phyloP scores from a whole-genome alignment of 2,329 filamentous ascomycete species.

The Chrysoporthe puriensis region DNA sequence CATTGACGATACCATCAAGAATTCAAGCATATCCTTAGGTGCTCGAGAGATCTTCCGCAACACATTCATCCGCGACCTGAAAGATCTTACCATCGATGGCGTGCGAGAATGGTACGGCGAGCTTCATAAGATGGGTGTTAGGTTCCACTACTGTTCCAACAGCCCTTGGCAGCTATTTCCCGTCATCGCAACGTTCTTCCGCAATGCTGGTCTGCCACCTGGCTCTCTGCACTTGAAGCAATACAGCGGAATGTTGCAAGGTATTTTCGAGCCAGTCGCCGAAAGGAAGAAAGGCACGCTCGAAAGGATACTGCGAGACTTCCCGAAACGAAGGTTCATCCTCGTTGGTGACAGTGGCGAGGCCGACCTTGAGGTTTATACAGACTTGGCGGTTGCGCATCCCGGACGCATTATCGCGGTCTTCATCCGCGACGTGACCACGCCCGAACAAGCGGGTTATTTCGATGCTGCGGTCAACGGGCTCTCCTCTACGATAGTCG shows the following conservation, averaged over 20 bases:
- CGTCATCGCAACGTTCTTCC: conserved; percentile 83
- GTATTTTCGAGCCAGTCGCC: conserved; percentile 95
- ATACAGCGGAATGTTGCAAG: conserved; percentile 95
- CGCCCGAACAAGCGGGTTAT: conserved; percentile 71
- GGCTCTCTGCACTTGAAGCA: conserved; percentile 96
- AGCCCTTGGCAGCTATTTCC: conserved; percentile 98
- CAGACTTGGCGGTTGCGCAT: conserved; percentile 83
- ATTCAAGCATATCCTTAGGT: conserved; percentile 85
- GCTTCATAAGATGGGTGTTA: conserved; percentile 79
- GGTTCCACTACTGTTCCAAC: conserved; percentile 98
- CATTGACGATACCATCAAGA: conserved; percentile 96
- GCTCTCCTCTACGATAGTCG: conserved; percentile 34
- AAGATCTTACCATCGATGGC: conserved; percentile 80
- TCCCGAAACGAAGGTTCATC: conserved; percentile 86
- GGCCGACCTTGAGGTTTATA: conserved; percentile 96
- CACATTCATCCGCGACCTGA: conserved; percentile 86
- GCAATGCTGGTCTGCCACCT: conserved; percentile 75
- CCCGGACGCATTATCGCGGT: conserved; percentile 82
- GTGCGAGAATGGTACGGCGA: conserved; percentile 87
- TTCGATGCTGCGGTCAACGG: conserved; percentile 66
- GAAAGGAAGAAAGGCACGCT: conserved; percentile 91
- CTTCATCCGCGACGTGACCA: conserved; percentile 96
- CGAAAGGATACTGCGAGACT: conserved; percentile 84
- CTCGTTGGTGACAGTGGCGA: conserved; percentile 95
- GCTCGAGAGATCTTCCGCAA: conserved; percentile 95